Evolutionary conservation across 2,329 filamentous ascomycete genomes (phyloP), one percentile per base, ranked within the genome.

Genomic region (Fusarium buharicum): DNA sequence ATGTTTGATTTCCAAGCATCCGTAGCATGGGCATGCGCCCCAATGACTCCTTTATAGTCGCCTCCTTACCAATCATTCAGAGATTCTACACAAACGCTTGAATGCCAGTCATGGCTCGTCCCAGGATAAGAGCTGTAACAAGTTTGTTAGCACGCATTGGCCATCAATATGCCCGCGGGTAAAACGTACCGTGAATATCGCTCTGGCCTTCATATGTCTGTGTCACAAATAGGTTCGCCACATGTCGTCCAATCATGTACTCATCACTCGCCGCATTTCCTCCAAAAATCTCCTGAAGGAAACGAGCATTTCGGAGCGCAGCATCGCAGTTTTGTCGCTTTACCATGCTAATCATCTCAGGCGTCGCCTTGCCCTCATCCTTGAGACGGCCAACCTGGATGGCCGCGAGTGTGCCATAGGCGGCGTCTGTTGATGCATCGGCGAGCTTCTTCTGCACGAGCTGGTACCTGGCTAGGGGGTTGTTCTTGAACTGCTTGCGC

Each of bases 161-260:
- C 30, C 3, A 14, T 17, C 24, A 28, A 22, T 39, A 48, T 54
- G 31, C 13, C 30, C 33, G 11, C n/a, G 34, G 24, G 17, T 30
- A 57, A 55, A 28, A 86, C 90, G 84, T 79, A 94, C 92, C 87
- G 77, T 98, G 95, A 74, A 98, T 98, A 78, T 98, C 95, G 73
- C 93, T 97, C 79, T 98, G 95, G 18, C 95, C 95, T 79, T 99
- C 95, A 70, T 99, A 99, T 2, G 94, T 98, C 80, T 98, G 94
- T 50, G 94, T 96, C 49, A 99, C 95, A 76, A 96, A 99, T 64
- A 99, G 77, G 76, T 99, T 99, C 53, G 94, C 90, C 56, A 97
- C 95, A 79, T 98, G 95, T 64, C 95, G 87, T 14, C 92, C 95
- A 72, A 99, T 97, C 61, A 88, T 88, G 73, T 98, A 99, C 79